Evolutionary conservation across 1,139 yeast species (phyloP).

Genomic region (Blastobotrys apis): DNA sequence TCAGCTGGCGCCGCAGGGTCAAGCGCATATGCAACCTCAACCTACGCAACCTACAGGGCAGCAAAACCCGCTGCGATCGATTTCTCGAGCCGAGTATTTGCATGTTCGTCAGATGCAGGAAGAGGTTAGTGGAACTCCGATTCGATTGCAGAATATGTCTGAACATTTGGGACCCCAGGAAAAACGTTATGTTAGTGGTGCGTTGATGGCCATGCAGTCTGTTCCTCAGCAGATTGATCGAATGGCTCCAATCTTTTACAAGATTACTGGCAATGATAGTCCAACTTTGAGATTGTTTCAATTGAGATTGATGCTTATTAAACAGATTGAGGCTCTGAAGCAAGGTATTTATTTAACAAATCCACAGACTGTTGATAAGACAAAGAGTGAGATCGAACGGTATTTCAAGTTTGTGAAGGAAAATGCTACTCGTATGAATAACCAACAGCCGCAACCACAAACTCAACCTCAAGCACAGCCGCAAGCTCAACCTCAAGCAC

Average conservation of each 20-base stretch:
- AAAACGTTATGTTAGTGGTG: slow-evolving; percentile 56
- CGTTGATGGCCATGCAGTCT: slow-evolving; percentile 55
- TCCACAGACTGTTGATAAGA: slow-evolving; percentile 64
- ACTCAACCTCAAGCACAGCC: slow-evolving; percentile 5
- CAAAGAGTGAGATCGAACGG: slow-evolving; percentile 66
- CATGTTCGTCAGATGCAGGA: slow-evolving; percentile 60
- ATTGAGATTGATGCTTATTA: slow-evolving; percentile 73
- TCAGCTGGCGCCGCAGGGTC: slow-evolving; percentile 15
- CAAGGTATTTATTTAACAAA: slow-evolving; percentile 61
- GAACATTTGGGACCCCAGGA: slow-evolving; percentile 57
- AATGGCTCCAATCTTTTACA: slow-evolving; percentile 70
- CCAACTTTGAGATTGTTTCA: slow-evolving; percentile 75
- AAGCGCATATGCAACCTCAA: slow-evolving; percentile 14
- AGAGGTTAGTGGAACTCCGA: slow-evolving; percentile 64
- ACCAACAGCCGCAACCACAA: slow-evolving; percentile 12
- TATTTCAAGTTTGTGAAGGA: slow-evolving; percentile 70
- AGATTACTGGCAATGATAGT: slow-evolving; percentile 65
- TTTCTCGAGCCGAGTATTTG: slow-evolving; percentile 37
- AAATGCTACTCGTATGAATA: slow-evolving; percentile 34
- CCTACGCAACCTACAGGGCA: slow-evolving; percentile 24
- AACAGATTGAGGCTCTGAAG: slow-evolving; percentile 64
- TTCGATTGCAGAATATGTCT: slow-evolving; percentile 63
- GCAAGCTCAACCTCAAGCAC: slow-evolving; percentile 12
- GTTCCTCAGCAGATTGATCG: slow-evolving; percentile 68
- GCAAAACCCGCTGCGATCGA: slow-evolving; percentile 25